Evolutionary conservation across 306 rosid genomes (phyloP).

Genomic region (Vigna trinervia): DNA sequence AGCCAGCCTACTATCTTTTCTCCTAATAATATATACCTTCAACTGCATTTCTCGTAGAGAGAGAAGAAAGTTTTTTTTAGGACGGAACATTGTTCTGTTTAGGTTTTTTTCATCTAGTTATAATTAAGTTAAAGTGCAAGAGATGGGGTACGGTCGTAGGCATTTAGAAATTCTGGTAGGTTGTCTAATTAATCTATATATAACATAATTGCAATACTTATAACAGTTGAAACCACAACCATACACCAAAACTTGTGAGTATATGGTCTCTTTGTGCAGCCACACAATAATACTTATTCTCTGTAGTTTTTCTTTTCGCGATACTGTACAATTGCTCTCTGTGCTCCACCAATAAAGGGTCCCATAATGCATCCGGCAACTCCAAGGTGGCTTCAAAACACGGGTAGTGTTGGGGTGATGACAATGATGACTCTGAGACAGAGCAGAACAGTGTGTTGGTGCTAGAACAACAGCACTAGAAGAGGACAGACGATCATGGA

Average conservation of each 20-base stretch:
- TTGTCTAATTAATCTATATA: background rate
- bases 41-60: background rate
- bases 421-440: background rate
- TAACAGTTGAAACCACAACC: background rate
- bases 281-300: background rate
- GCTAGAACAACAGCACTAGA: background rate
- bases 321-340: too few species aligned
- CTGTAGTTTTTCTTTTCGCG: background rate
- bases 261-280: background rate
- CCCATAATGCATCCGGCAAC: too few species aligned
- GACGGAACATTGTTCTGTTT: background rate
- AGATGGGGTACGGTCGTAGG: background rate
- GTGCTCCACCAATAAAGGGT: too few species aligned
- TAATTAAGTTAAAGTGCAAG: background rate
- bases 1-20: background rate
- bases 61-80: background rate
- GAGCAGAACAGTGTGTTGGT: background rate
- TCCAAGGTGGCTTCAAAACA: too few species aligned
- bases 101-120: slow-evolving; percentile 1
- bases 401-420: background rate
- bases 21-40: background rate
- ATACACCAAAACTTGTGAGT: background rate
- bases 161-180: background rate
- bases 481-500: background rate
- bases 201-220: slow-evolving; percentile 6